phyloP scores from a whole-genome alignment of 176 grass and related monocot genomes.

The Musa beccarii region DNA sequence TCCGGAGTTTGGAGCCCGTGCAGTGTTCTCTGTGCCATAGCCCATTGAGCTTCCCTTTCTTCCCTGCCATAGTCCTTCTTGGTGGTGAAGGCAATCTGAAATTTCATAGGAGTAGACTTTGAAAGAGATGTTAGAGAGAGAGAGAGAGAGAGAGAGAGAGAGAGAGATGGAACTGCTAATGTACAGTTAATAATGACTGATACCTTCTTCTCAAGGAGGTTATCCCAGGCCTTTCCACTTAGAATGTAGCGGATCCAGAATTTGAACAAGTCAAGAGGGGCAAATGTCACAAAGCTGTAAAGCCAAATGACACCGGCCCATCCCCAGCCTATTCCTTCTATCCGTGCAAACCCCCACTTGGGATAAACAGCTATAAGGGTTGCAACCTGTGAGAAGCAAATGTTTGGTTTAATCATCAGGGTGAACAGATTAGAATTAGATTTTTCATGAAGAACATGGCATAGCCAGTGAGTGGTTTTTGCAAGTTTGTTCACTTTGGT shows the following conservation, averaged over 20 bases:
- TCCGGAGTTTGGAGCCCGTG: slow-evolving; percentile 62
- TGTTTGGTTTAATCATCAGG: not conserved
- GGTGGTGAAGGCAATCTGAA: slow-evolving; percentile 60
- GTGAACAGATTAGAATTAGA: not conserved
- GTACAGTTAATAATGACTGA: not conserved
- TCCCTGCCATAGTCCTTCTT: slow-evolving; percentile 91
- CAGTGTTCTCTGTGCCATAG: slow-evolving; percentile 75
- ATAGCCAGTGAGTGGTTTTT: too few species aligned
- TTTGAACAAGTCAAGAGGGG: slow-evolving; percentile 89
- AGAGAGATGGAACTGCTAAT: too few species aligned
- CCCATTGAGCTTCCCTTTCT: slow-evolving; percentile 86
- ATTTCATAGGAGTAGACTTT: not conserved
- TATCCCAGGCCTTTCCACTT: slow-evolving; percentile 84
- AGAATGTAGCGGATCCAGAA: slow-evolving; percentile 62
- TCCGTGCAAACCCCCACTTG: slow-evolving; percentile 46
- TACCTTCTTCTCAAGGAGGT: slow-evolving; percentile 75
- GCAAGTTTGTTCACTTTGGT: too few species aligned
- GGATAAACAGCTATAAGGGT: slow-evolving; percentile 59
- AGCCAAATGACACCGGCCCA: slow-evolving; percentile 96
- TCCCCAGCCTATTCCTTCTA: slow-evolving; percentile 67
- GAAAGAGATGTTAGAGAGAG: too few species aligned
- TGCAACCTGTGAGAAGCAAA: slow-evolving; percentile 36
- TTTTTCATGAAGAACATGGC: too few species aligned
- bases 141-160: too few species aligned
- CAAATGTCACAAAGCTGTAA: slow-evolving; percentile 57